Conservation (phyloP, 345 rosid genomes). For the Citrus maxima region DNA sequence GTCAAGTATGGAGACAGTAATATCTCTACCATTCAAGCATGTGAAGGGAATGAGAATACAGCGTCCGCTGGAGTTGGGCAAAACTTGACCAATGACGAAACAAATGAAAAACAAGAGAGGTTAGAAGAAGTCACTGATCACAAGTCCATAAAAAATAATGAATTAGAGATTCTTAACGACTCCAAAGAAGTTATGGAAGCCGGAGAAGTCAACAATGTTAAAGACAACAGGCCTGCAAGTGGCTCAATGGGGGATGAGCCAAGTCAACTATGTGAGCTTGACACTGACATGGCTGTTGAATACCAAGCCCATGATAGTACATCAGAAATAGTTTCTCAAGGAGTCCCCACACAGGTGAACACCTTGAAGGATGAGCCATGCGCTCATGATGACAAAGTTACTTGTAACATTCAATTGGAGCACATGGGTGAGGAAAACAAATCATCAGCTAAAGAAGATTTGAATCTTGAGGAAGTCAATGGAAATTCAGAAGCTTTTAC, state of each 20-base stretch:
- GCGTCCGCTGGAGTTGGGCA: constrained; percentile 16
- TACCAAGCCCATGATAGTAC: constrained; percentile 8
- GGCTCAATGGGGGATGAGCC: constrained; percentile 25
- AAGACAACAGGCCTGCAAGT: constrained; percentile 24
- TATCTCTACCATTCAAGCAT: constrained; percentile 12
- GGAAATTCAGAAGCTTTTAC: constrained; percentile 19
- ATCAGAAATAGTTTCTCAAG: constrained; percentile 8
- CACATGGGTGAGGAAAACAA: constrained; percentile 13
- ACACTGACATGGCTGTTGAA: constrained; percentile 20
- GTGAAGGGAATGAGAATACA: constrained; percentile 20
- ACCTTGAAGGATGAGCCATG: constrained; percentile 24
- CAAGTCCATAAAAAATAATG: constrained; percentile 3
- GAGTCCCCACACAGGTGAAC: constrained; percentile 15
- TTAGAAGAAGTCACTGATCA: constrained; percentile 11
- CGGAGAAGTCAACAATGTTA: constrained; percentile 10
- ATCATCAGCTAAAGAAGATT: constrained; percentile 16
- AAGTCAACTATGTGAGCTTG: constrained; percentile 21
- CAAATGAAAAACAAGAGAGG: constrained; percentile 20
- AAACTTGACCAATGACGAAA: constrained; percentile 17
- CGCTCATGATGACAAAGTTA: constrained; percentile 12
- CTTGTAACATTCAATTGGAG: constrained; percentile 7
- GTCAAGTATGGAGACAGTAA: constrained; percentile 35
- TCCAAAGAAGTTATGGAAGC: neutral
- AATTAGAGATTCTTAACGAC: constrained; percentile 6
- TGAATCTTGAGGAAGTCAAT: constrained; percentile 18